phyloP scores from a whole-genome alignment of 768 basidiomycete species.

The Pisolithus marmoratus region DNA sequence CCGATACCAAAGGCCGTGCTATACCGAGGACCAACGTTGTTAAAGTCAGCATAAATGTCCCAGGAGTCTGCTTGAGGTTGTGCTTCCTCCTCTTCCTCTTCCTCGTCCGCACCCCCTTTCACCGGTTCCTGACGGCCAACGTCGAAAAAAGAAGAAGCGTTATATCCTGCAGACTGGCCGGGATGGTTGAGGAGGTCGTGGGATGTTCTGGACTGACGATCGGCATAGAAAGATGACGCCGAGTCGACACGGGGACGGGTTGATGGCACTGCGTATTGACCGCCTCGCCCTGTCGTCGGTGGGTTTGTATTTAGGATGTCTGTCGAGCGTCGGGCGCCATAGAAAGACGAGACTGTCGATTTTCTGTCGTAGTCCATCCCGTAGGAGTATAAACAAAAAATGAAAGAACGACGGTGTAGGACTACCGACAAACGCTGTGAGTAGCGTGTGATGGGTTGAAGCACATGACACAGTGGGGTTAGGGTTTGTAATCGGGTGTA shows the following conservation, averaged over 20 bases:
- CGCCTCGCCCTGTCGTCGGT: conserved; percentile 20
- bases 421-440: too few species aligned
- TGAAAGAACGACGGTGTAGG: neutral
- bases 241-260: conserved; percentile 55
- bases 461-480: too few species aligned
- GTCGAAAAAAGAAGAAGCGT: conserved; percentile 60
- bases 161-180: conserved; percentile 65
- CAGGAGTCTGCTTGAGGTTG: conserved; percentile 41
- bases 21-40: conserved; percentile 77
- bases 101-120: conserved; percentile 65
- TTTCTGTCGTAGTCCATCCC: conserved; percentile 74
- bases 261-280: conserved; percentile 2
- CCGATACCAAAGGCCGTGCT: conserved; percentile 52
- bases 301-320: conserved; percentile 55
- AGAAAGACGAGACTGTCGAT: conserved; percentile 77
- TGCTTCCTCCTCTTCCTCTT: conserved; percentile 36
- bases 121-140: conserved; percentile 70
- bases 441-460: too few species aligned
- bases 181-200: conserved; percentile 39
- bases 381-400: neutral
- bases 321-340: conserved; percentile 55
- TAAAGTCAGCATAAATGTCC: conserved; percentile 88
- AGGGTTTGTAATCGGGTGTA: too few species aligned
- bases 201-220: conserved; percentile 34
- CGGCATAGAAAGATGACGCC: conserved; percentile 62